Conservation (phyloP, 2,329 filamentous ascomycete genomes). For the Diaporthe amygdali region DNA sequence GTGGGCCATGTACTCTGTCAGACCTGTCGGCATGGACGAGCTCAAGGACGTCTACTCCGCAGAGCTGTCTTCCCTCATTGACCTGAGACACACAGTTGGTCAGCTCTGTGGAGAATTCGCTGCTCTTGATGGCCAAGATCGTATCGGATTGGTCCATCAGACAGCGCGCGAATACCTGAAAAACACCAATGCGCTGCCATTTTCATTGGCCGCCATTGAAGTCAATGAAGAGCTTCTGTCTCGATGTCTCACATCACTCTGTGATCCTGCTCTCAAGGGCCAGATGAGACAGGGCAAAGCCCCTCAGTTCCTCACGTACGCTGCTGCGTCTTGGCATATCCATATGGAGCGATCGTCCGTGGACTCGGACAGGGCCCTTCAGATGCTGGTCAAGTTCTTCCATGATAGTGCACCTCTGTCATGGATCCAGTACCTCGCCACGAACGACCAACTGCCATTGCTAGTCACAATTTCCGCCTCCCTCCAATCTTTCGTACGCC, state of each 20-base stretch:
- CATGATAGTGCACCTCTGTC: conserved; percentile 25
- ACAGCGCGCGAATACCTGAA: not conserved
- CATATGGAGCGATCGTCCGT: conserved; percentile 27
- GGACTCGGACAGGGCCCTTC: conserved; percentile 25
- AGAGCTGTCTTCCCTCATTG: conserved; percentile 24
- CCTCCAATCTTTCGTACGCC: conserved; percentile 22
- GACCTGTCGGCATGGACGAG: conserved; percentile 27
- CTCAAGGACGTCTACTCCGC: conserved; percentile 19
- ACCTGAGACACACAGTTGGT: conserved; percentile 27
- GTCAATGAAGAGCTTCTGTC: conserved; percentile 4
- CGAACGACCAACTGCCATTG: not conserved
- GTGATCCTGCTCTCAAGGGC: not conserved
- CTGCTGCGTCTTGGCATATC: conserved; percentile 28
- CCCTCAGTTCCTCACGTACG: conserved; percentile 25
- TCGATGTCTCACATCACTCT: not conserved
- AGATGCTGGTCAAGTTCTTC: conserved; percentile 30
- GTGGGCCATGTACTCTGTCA: conserved; percentile 29
- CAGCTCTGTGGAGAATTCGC: conserved; percentile 31
- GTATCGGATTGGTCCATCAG: conserved; percentile 21
- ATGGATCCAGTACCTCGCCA: conserved; percentile 33
- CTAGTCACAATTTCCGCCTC: conserved; percentile 17
- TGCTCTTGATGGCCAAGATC: conserved; percentile 21
- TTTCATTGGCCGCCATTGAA: not conserved
- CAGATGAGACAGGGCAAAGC: not conserved
- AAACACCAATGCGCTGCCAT: not conserved